Evolutionary conservation across 78 protist genomes (phyloP), one percentile per base, ranked within the genome.

Genomic region (Cavenderia fasciculata): DNA sequence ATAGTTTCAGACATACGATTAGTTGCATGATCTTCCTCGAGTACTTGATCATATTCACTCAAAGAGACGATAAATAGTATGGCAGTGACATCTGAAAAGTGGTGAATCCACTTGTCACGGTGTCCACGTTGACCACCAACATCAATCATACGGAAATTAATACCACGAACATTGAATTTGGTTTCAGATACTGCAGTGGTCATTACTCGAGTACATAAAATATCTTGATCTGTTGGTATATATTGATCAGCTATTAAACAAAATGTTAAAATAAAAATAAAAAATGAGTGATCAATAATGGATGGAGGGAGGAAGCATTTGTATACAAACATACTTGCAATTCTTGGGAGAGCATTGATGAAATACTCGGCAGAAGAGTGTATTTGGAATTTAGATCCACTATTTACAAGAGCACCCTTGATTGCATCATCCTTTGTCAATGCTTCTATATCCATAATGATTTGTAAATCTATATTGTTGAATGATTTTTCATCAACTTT

Each of bases 101-200:
- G 87, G 54, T 89, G 96, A 72, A 93, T 93, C 96, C 96, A 97
- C 94, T 97, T 97, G 33, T 86, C 62, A 6, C 99, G 52, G 87
- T 96, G 97, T 33, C 92, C 94, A 31, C 97, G 77, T 92, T 96
- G 98, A 34, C 98, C 98, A 41, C 97, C 98, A 7, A 96, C 96
- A 71, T 96, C 98, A 34, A 86, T 75, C 95, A 96, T 92, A 29
- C 79, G 6, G 73, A 91, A 95, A 27, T 66, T 38, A 34, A 40
- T 51, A 36, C 73, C 92, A 23, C 51, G 47, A 54, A 88, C 63
- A 12, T 5, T 21, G 85, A 95, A 95, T 62, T 59, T 66, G 2
- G 79, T 69, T 59, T 89, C 95, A 31, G 76, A 74, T 41, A 95
- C 72, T 4, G 96, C 92, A 8, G 94, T 73, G 7, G 97, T 90